Evolutionary conservation across 257 asterid species (phyloP).

Genomic region (Vinca minor): DNA sequence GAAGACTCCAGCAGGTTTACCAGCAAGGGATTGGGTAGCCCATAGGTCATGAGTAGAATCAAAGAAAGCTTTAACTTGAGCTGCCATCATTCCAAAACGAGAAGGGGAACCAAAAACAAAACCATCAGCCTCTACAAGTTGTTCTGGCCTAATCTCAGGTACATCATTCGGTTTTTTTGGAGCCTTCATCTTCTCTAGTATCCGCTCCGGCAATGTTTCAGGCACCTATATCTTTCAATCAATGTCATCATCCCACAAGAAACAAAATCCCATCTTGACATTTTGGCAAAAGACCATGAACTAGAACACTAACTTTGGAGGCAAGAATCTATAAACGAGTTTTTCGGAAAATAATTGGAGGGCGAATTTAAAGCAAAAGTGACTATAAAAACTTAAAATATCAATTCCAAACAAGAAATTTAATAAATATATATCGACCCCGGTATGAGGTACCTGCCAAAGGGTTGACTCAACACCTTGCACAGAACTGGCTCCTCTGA

Average conservation of each 20-base stretch:
- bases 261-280: neutral
- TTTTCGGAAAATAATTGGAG: too few species aligned
- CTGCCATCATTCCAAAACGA: conserved; percentile 93
- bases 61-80: conserved; percentile 84
- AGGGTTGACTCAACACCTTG: conserved; percentile 78
- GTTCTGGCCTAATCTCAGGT: conserved; percentile 66
- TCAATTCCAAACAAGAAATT: too few species aligned
- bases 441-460: conserved; percentile 62
- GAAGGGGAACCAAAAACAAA: conserved; percentile 84
- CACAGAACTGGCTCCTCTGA: conserved; percentile 63
- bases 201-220: conserved; percentile 55
- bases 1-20: conserved; percentile 90
- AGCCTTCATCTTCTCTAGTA: conserved; percentile 85
- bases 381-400: too few species aligned
- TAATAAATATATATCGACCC: too few species aligned
- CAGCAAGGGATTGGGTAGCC: conserved; percentile 80
- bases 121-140: conserved; percentile 87
- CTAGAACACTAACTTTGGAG: too few species aligned
- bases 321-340: too few species aligned
- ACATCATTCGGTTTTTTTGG: conserved; percentile 63
- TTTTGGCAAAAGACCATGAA: neutral
- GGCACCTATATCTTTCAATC: conserved; percentile 46
- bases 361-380: too few species aligned
- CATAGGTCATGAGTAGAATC: conserved; percentile 61
- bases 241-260: conserved; percentile 6